Base-by-base conservation (phyloP, 495 filamentous ascomycete genomes). In the Margaritispora aquatica region DNA sequence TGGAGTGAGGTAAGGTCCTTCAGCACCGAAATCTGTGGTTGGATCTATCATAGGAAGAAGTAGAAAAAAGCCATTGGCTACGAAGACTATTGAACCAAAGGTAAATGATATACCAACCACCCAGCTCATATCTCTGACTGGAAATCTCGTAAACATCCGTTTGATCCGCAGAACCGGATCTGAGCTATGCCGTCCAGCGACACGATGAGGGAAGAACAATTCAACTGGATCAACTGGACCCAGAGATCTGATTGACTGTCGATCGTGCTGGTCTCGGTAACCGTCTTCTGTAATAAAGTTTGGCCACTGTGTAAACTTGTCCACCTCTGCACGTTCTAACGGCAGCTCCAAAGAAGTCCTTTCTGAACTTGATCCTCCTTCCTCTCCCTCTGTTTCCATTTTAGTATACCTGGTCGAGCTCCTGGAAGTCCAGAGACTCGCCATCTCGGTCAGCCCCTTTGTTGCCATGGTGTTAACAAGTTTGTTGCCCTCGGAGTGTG, bases 1-100 rank as follows among this genome's bases (percentile, higher is more conserved):
- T 44, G 59, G 53, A 15, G 59, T 57, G 11, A 47, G 52, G 29
- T 61, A 57, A 2, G 59, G 53, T 22, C 46, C 54, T 27, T 51
- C 53, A 11, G 11, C 46, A 17, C 7, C 13, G 23, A 61, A 61
- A 23, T 38, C 26, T 1, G 46, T 55, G 26, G 38, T 29, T n/a
- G 59, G 59, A 2, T 26, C 53, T 13, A 61, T 26, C 5, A 52
- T n/a, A 10, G 59, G 46, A 24, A 61, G 44, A 8, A 56, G 17
- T n/a, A 61, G 53, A 22, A 55, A 56, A 24, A 61, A 61, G 9
- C 52, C 59, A 26, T 61, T 56, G 22, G 50, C 26, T 11, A 61
- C 53, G 27, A 61, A 61, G 2, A 44, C 47, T 5, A 49, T 31
- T 26, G 59, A 61, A 1, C 59, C 59, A 20, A 51, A 26, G 3